phyloP scores from a whole-genome alignment of 2,329 filamentous ascomycete genomes.

The Penicillium sp. region DNA sequence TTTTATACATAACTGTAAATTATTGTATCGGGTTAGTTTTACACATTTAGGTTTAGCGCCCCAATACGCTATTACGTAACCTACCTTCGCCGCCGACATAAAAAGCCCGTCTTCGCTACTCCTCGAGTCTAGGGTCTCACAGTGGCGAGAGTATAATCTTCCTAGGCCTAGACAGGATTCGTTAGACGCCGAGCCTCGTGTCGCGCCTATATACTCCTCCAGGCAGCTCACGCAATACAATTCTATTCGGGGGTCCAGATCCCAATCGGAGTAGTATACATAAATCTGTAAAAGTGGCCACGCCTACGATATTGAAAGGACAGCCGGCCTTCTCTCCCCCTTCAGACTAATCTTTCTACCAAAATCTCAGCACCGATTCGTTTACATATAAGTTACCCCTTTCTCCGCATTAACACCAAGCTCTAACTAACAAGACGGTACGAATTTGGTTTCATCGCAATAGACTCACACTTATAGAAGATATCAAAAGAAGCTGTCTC shows the following conservation, averaged over 20 bases:
- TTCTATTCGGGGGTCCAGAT: not conserved
- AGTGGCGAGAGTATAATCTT: too few species aligned
- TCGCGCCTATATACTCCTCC: too few species aligned
- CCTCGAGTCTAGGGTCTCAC: too few species aligned
- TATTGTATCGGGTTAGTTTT: too few species aligned
- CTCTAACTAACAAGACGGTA: not conserved
- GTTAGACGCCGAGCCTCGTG: too few species aligned
- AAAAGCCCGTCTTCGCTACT: too few species aligned
- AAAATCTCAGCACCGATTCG: not conserved
- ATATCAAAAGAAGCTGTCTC: constrained; percentile 2
- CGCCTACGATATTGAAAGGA: not conserved
- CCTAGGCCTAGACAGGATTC: too few species aligned
- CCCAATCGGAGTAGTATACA: not conserved
- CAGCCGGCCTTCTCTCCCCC: not conserved
- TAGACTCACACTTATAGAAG: not conserved
- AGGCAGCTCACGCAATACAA: not conserved
- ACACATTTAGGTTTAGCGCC: too few species aligned
- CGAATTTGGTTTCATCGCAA: not conserved
- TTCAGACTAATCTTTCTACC: too few species aligned
- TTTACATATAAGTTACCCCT: not conserved
- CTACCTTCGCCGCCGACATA: too few species aligned
- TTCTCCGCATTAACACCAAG: not conserved
- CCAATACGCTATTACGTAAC: too few species aligned
- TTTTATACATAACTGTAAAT: too few species aligned
- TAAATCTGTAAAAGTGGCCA: not conserved